Evolutionary conservation across 805 yeast species (phyloP).

Genomic region (Wickerhamiella occidentalis): DNA sequence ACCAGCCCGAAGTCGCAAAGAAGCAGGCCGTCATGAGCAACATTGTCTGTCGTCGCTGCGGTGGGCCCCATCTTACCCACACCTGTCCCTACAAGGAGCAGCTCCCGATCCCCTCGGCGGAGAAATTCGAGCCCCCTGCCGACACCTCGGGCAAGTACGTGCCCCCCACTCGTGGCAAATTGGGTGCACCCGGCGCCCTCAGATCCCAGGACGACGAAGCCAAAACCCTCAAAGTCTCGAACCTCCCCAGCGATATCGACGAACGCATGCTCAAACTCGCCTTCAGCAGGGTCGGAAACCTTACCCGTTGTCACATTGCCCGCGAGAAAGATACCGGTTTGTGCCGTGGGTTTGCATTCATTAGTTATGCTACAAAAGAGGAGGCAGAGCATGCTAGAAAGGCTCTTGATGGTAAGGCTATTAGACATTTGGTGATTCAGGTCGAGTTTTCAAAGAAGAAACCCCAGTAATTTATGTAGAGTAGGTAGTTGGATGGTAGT

Average conservation of each 20-base stretch:
- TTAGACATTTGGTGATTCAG: constrained; percentile 67
- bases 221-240: constrained; percentile 79
- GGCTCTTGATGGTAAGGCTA: constrained; percentile 76
- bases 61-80: constrained; percentile 84
- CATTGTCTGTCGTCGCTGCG: constrained; percentile 76
- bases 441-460: constrained; percentile 31
- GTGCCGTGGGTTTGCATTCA: constrained; percentile 93
- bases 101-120: constrained; percentile 43
- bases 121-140: constrained; percentile 25
- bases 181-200: constrained; percentile 21
- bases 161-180: constrained; percentile 39
- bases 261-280: constrained; percentile 69
- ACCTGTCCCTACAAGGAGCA: constrained; percentile 94
- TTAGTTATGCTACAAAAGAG: constrained; percentile 47
- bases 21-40: constrained; percentile 33
- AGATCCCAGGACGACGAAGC: constrained; percentile 44
- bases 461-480: background rate
- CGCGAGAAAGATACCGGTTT: constrained; percentile 88
- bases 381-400: constrained; percentile 71
- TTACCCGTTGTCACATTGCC: constrained; percentile 68
- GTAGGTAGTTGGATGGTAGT: background rate
- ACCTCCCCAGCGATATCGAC: constrained; percentile 72
- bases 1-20: constrained; percentile 38
- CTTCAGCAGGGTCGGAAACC: constrained; percentile 53
- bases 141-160: constrained; percentile 37